A percentile compares a stretch with the other conserved stretches of the same genome.
Conservation (phyloP, 805 yeast genomes). For the Komagataella phaffii region DNA sequence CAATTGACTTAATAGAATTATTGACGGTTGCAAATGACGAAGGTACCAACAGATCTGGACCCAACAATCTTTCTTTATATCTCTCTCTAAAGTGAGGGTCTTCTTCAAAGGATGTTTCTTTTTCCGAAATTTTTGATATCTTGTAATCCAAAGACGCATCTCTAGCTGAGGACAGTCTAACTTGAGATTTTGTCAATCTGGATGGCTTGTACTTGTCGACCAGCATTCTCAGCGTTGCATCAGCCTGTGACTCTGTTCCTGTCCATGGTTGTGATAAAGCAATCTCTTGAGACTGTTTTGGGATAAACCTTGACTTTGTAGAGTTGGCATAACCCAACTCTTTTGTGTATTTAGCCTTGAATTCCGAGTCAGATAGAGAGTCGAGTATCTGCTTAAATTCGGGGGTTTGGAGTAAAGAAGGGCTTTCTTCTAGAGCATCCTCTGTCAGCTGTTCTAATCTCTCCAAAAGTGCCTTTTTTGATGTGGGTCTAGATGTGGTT, state of each 20-base stretch:
- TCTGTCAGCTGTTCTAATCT: slow-evolving; percentile 28
- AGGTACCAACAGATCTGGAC: slow-evolving; percentile 35
- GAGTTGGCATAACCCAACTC: slow-evolving; percentile 26
- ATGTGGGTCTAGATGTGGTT: neutral
- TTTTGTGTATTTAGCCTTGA: slow-evolving; percentile 13
- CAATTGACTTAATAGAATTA: slow-evolving; percentile 49
- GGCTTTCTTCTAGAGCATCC: slow-evolving; percentile 19
- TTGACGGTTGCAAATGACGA: slow-evolving; percentile 28
- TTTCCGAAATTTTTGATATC: slow-evolving; percentile 19
- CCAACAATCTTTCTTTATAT: slow-evolving; percentile 50
- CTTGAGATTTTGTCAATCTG: slow-evolving; percentile 6
- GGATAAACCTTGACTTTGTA: slow-evolving; percentile 29
- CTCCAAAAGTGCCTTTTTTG: slow-evolving; percentile 12
- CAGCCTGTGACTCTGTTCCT: slow-evolving; percentile 36
- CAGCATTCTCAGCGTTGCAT: slow-evolving; percentile 39
- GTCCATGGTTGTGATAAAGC: slow-evolving; percentile 47
- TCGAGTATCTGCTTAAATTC: neutral
- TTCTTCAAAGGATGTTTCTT: slow-evolving; percentile 9
- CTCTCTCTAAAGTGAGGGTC: slow-evolving; percentile 41
- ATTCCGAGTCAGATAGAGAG: slow-evolving; percentile 1
- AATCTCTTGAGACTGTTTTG: slow-evolving; percentile 27
- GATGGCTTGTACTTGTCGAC: slow-evolving; percentile 34
- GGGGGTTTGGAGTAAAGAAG: slow-evolving; percentile 7
- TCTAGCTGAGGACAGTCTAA: slow-evolving; percentile 42
- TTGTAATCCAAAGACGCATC: slow-evolving; percentile 57